A percentile compares a stretch with the other conserved stretches of the same genome.
Evolutionary conservation across 2,329 filamentous ascomycete species (phyloP).

Genomic region (Ophiostoma australiae): DNA sequence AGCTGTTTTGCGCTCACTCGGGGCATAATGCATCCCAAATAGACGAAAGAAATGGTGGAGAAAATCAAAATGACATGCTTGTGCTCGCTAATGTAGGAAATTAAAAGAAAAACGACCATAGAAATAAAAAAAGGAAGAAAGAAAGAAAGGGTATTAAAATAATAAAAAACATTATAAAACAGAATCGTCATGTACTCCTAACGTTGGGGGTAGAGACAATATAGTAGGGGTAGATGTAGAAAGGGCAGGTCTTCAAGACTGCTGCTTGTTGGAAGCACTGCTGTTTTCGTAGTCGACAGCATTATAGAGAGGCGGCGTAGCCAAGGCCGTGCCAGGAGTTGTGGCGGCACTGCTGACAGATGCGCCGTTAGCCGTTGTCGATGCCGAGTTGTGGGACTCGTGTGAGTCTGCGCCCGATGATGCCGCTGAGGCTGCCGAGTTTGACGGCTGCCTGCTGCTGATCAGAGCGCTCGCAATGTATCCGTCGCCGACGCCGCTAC

Average conservation of each 20-base stretch:
- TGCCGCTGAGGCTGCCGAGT: neutral
- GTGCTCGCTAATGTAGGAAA: neutral
- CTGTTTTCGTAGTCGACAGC: neutral
- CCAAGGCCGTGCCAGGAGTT: neutral
- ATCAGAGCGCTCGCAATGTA: neutral
- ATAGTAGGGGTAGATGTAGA: neutral
- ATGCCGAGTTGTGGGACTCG: neutral
- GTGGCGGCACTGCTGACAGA: slow-evolving; percentile 9
- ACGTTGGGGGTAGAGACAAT: neutral
- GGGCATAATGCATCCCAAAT: neutral
- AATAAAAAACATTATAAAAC: neutral
- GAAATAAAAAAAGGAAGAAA: neutral
- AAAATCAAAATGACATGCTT: neutral
- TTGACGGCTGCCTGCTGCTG: neutral
- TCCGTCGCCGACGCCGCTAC: neutral
- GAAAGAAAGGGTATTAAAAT: slow-evolving; percentile 11
- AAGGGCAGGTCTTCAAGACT: neutral
- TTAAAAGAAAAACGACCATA: neutral
- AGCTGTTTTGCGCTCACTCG: neutral
- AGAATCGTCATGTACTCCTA: neutral
- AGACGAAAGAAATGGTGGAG: neutral
- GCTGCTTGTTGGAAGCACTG: neutral
- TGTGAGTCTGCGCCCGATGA: neutral
- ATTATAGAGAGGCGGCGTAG: neutral
- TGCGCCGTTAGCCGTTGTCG: neutral